A percentile compares a stretch with the other conserved stretches of the same genome.
These are phyloP conservation scores for Arthrobotrys iridis DNA, from an alignment of 2,329 filamentous ascomycete species.

Conservation along the genomic window DNA sequence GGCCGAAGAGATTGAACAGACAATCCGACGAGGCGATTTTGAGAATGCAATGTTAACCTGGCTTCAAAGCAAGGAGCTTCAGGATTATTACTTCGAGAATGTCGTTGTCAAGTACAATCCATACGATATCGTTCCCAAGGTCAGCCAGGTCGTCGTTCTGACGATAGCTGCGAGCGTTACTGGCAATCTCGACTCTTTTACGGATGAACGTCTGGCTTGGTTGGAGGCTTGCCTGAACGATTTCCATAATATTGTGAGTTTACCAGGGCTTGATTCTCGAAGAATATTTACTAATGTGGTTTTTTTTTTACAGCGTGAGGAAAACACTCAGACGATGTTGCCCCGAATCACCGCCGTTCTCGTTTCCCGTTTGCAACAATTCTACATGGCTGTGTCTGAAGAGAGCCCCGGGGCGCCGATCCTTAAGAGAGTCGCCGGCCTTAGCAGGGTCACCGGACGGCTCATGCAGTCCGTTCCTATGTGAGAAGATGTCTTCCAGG, in stretches of 20 bases:
- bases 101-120: slow-evolving; percentile 66
- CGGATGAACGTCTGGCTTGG: slow-evolving; percentile 58
- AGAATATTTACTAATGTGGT: slow-evolving; percentile 62
- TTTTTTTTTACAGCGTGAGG: slow-evolving; percentile 65
- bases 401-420: slow-evolving; percentile 65
- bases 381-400: slow-evolving; percentile 67
- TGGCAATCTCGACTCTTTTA: slow-evolving; percentile 65
- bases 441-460: slow-evolving; percentile 57
- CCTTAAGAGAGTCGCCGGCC: slow-evolving; percentile 61
- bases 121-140: slow-evolving; percentile 67
- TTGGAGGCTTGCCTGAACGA: slow-evolving; percentile 57
- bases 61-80: slow-evolving; percentile 71
- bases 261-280: background rate
- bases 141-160: slow-evolving; percentile 72
- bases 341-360: slow-evolving; percentile 70
- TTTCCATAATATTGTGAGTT: slow-evolving; percentile 60
- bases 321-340: slow-evolving; percentile 61
- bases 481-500: slow-evolving; percentile 3
- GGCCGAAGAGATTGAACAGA: slow-evolving; percentile 70
- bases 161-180: slow-evolving; percentile 74
- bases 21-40: slow-evolving; percentile 71
- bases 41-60: slow-evolving; percentile 68
- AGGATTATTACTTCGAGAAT: slow-evolving; percentile 72
- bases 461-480: slow-evolving; percentile 48
- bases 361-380: slow-evolving; percentile 66